A percentile compares a stretch with the other conserved stretches of the same genome.
These are phyloP conservation scores for Suillus variegatus DNA, from an alignment of 768 basidiomycete genomes.

Conservation along the genomic window DNA sequence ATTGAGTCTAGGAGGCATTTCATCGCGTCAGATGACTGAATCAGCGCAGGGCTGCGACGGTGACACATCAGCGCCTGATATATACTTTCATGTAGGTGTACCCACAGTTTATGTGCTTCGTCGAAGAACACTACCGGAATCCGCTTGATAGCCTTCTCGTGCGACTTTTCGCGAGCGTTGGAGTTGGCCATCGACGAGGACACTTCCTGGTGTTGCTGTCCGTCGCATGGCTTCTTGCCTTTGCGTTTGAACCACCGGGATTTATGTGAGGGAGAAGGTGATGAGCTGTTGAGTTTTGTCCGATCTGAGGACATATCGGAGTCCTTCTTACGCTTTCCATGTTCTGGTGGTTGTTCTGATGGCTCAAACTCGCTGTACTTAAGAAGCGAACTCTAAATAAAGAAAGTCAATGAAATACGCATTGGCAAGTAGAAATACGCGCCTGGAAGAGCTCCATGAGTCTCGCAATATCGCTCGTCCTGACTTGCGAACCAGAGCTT, in stretches of 20 bases:
- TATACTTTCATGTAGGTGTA: constrained; percentile 1
- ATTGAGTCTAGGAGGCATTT: constrained; percentile 84
- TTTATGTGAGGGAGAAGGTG: constrained; percentile 26
- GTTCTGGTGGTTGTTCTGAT: constrained; percentile 17
- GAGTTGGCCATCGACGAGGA: constrained; percentile 30
- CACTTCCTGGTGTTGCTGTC: constrained; percentile 32
- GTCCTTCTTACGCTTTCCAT: constrained; percentile 26
- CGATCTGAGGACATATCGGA: constrained; percentile 39
- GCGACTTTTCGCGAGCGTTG: constrained; percentile 23
- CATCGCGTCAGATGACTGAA: constrained; percentile 79
- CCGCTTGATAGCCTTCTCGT: constrained; percentile 54
- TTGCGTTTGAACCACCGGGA: constrained; percentile 30
- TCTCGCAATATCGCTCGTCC: constrained; percentile 78
- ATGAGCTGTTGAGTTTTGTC: constrained; percentile 40
- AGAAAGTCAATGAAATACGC: neutral
- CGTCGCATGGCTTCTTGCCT: constrained; percentile 24
- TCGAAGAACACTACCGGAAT: constrained; percentile 84
- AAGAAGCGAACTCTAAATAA: constrained; percentile 59
- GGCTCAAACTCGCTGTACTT: constrained; percentile 74
- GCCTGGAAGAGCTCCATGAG: constrained; percentile 87
- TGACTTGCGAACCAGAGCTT: constrained; percentile 51
- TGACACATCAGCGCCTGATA: constrained; percentile 7
- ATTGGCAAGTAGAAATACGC: constrained; percentile 2
- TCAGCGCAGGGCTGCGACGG: constrained; percentile 59
- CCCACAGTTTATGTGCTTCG: constrained; percentile 82